Percentiles rank a stretch among this genome's conserved stretches.
These are phyloP conservation scores for Collybiopsis confluens DNA, from an alignment of 768 basidiomycete species.

Conservation along the genomic window DNA sequence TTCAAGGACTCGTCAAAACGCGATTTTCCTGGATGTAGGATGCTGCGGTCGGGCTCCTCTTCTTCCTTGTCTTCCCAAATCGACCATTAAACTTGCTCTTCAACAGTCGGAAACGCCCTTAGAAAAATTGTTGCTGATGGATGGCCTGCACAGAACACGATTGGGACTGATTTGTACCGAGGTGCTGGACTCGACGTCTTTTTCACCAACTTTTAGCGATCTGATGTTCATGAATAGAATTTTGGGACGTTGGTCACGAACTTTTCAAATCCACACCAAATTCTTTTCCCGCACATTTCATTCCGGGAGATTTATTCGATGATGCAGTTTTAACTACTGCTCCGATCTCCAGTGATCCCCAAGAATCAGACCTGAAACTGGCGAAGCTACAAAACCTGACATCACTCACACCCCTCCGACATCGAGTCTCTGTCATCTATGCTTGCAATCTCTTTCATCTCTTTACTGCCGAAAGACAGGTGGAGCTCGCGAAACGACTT, in stretches of 20 bases:
- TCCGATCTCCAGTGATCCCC: slow-evolving; percentile 27
- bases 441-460: slow-evolving; percentile 51
- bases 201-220: neutral
- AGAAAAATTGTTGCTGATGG: slow-evolving; percentile 36
- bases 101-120: slow-evolving; percentile 36
- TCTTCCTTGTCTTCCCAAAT: neutral
- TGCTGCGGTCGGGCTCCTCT: slow-evolving; percentile 33
- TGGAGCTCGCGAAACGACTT: slow-evolving; percentile 34
- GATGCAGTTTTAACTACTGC: slow-evolving; percentile 24
- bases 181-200: slow-evolving; percentile 16
- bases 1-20: slow-evolving; percentile 12
- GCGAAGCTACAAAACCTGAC: neutral
- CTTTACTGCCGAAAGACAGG: slow-evolving; percentile 37
- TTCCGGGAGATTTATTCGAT: slow-evolving; percentile 54
- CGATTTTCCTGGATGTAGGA: slow-evolving; percentile 36
- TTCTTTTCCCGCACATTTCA: slow-evolving; percentile 50
- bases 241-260: slow-evolving; percentile 60
- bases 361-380: slow-evolving; percentile 7
- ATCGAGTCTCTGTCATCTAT: slow-evolving; percentile 45
- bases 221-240: slow-evolving; percentile 38
- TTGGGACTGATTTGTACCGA: slow-evolving; percentile 32
- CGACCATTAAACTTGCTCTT: neutral
- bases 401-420: slow-evolving; percentile 40
- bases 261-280: slow-evolving; percentile 51
- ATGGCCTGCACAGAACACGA: slow-evolving; percentile 30